These are phyloP conservation scores for Diacronema lutheri DNA, from an alignment of 78 protist species.

Conservation along the genomic window DNA sequence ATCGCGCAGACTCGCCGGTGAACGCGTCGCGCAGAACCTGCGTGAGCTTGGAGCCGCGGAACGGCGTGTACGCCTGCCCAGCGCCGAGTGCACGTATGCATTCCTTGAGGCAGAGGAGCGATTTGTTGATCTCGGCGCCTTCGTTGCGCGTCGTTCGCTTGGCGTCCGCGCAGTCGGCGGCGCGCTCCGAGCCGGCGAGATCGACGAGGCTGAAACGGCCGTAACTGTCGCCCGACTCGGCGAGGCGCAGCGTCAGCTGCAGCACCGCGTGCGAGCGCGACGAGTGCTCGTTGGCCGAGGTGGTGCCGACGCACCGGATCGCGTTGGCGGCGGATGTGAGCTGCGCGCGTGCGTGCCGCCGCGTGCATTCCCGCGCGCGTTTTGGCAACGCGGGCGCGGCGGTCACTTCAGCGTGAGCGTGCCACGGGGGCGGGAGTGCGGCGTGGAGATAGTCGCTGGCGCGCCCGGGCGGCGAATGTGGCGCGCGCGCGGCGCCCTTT, in stretches of 20 bases:
- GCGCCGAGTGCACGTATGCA: constrained; percentile 12
- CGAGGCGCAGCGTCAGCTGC: constrained; percentile 8
- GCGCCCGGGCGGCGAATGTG: no score
- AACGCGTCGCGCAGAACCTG: constrained; percentile 19
- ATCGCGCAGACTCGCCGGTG: not conserved
- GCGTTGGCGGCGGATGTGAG: constrained; percentile 9
- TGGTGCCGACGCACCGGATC: constrained; percentile 46
- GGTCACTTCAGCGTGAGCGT: no score
- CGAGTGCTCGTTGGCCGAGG: constrained; percentile 58
- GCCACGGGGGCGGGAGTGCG: no score
- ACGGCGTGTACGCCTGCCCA: not conserved
- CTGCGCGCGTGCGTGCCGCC: no score
- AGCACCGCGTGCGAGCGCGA: constrained; percentile 75
- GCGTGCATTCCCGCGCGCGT: no score
- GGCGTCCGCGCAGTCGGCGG: not conserved
- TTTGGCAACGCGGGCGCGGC: no score
- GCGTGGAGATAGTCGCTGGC: no score
- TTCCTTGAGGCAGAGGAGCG: constrained; percentile 6
- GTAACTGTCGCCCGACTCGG: no score
- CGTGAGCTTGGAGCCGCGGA: constrained; percentile 22
- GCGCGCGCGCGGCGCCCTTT: no score
- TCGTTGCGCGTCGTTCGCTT: not conserved
- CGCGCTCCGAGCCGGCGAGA: constrained; percentile 11
- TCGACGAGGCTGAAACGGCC: not conserved
- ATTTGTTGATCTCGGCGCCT: constrained; percentile 20